A percentile compares a stretch with the other conserved stretches of the same genome.
Evolutionary conservation across 73 alveolate genomes (phyloP).

Genomic region (Paramecium pentaurelia): DNA sequence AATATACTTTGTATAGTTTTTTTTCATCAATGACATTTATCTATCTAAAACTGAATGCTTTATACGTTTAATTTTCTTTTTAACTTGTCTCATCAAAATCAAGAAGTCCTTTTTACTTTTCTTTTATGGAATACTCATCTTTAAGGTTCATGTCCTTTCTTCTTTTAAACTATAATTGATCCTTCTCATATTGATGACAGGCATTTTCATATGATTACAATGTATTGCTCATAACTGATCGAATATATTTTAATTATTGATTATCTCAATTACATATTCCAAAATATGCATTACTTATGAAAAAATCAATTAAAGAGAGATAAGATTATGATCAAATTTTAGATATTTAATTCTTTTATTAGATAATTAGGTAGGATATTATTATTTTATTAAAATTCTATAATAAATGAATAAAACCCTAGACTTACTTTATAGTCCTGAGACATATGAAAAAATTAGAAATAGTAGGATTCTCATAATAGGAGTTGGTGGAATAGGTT

Average conservation of each 20-base stretch:
- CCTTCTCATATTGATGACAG: not conserved
- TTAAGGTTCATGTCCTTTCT: slow-evolving; percentile 18
- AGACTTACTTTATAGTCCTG: slow-evolving; percentile 2
- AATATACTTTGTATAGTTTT: not conserved
- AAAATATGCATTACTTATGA: not conserved
- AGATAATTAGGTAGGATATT: not conserved
- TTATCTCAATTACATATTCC: not conserved
- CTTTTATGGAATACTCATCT: slow-evolving; percentile 27
- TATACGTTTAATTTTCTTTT: slow-evolving; percentile 7
- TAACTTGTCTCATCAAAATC: slow-evolving; percentile 16
- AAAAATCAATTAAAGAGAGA: not conserved
- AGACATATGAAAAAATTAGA: slow-evolving; percentile 53
- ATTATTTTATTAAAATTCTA: not conserved
- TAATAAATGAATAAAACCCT: slow-evolving; percentile 13
- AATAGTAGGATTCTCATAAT: slow-evolving; percentile 78
- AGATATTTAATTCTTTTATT: not conserved
- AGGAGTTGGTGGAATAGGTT: slow-evolving; percentile 98
- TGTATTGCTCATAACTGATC: not conserved
- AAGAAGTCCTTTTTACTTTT: not conserved
- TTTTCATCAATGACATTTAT: not conserved
- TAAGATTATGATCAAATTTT: not conserved
- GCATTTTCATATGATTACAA: slow-evolving; percentile 2
- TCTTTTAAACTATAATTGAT: not conserved
- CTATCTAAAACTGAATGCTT: not conserved
- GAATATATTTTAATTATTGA: not conserved